Percentiles rank a stretch among this genome's conserved stretches.
Evolutionary conservation across 345 rosid genomes (phyloP).

Genomic region (Syzygium jambos): DNA sequence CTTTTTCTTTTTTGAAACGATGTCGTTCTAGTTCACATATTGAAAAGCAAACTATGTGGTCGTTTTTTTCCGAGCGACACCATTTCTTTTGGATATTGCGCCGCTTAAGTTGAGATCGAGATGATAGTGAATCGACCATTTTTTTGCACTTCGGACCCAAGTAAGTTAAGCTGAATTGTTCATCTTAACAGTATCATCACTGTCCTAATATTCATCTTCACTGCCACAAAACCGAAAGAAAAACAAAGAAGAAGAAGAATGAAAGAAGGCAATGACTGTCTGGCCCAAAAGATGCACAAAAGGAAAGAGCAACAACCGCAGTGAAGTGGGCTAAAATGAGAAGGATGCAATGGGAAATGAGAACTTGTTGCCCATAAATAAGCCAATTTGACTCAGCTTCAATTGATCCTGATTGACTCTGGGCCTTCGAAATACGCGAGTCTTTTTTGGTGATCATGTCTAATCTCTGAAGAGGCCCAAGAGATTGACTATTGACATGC

Average conservation of each 20-base stretch:
- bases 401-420: background rate
- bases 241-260: background rate
- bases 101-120: background rate
- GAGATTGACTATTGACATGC: background rate
- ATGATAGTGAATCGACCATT: background rate
- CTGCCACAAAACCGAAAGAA: background rate
- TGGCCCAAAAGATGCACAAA: background rate
- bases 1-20: background rate
- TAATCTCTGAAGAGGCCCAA: background rate
- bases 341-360: background rate
- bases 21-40: background rate
- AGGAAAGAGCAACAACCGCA: background rate
- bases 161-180: background rate
- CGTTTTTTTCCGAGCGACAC: rapidly evolving
- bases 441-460: background rate
- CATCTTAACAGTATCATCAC: background rate
- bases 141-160: background rate
- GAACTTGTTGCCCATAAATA: background rate
- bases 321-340: background rate
- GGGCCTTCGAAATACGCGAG: background rate
- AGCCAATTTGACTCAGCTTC: background rate
- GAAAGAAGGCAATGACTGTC: background rate
- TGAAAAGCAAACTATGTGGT: background rate
- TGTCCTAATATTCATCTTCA: background rate
- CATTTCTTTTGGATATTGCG: rapidly evolving